Base-by-base conservation (phyloP, 2,329 filamentous ascomycete species). In the Ceratocystis lukuohia region DNA sequence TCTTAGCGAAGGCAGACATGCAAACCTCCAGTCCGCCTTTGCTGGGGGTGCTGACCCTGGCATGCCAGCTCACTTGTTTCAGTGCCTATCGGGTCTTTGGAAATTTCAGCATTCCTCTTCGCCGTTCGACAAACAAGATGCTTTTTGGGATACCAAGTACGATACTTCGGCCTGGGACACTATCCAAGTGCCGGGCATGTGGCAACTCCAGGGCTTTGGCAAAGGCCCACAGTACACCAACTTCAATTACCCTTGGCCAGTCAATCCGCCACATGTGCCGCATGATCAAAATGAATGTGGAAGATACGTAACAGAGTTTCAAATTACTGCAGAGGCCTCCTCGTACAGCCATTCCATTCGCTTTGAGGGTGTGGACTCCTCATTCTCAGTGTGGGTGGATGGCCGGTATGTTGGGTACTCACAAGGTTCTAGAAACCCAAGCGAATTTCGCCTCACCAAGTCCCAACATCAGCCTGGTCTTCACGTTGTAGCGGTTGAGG, bases 281-380 rank as follows among this genome's bases (percentile, higher is more conserved):
- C 80, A 80, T 1, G 80, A 87, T 20, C 85, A 88, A 45, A 85
- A 87, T 65, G 86, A 85, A 50, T 81, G 79, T 50, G 87, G 87
- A 0, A 82, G 82, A 1, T 89, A 89, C 70, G 33, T 83, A 56
- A 82, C 78, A 1, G 76, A 74, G 6, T 88, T 89, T 72, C 71
- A 74, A 0, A 76, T 87, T 0, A 79, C 78, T 62, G 74, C 76
- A n/a, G 76, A 75, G 3, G 74, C 79, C 30, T 84, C 88, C 69
- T 84, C 88, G 69, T 44, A 30, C 46, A 45, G 3, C n/a, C 77
- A 88, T 15, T 77, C 87, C n/a, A 75, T 91, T 3, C 78, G 87
- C 3, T 91, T 91, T 67, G 88, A 91, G 70, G 88, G 88, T 0
- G 87, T 91, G 0, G 88, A 91, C 71, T 83, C 85, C 57, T 83